Evolutionary conservation across 208 protist genomes (phyloP).

Genomic region (Spongospora subterranea): DNA sequence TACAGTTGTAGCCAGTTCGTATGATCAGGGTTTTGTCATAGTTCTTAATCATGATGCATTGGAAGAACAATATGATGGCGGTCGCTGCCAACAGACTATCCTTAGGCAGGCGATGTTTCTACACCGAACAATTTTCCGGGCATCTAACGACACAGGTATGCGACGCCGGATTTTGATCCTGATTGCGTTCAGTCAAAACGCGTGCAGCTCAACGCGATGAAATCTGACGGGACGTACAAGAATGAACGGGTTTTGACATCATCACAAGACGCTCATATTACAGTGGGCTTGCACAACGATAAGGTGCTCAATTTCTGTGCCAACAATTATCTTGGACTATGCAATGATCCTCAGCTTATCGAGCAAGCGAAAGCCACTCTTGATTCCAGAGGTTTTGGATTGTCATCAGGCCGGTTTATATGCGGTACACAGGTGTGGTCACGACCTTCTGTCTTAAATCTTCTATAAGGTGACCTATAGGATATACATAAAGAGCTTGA

Average conservation of each 20-base stretch:
- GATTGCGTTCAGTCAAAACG: no score
- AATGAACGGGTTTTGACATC: constrained; percentile 80
- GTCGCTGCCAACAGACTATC: no score
- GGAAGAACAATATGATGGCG: no score
- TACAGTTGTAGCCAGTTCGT: no score
- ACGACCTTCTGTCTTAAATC: background rate
- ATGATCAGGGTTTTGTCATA: no score
- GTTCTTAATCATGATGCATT: no score
- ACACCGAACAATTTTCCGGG: no score
- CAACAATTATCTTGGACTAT: constrained; percentile 86
- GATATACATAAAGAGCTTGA: constrained; percentile 82
- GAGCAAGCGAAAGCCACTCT: constrained; percentile 78
- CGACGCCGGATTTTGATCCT: no score
- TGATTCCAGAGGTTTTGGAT: constrained; percentile 79
- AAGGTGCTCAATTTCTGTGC: constrained; percentile 84
- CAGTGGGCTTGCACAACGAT: constrained; percentile 65
- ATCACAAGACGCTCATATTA: constrained; percentile 75
- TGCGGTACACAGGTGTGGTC: constrained; percentile 77
- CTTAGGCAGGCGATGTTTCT: no score
- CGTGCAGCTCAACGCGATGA: constrained; percentile 61
- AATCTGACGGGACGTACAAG: constrained; percentile 78
- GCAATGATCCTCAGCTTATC: constrained; percentile 76
- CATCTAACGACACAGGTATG: no score
- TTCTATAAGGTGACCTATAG: constrained; percentile 47
- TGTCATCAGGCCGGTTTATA: constrained; percentile 85